Evolutionary conservation across 805 yeast genomes (phyloP).

Genomic region (Cyberlindnera bimundalis): DNA sequence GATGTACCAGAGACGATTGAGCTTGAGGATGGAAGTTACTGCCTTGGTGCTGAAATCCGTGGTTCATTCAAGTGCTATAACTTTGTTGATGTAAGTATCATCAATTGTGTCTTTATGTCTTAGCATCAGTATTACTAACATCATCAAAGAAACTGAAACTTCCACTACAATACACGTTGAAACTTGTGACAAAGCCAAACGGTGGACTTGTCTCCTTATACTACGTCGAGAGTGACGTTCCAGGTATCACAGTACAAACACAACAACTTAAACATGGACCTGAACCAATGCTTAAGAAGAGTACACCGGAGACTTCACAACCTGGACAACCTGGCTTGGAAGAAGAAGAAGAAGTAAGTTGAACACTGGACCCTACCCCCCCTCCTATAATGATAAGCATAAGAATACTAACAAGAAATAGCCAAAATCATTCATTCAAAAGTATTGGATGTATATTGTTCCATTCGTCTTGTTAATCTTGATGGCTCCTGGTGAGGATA

Average conservation of each 20-base stretch:
- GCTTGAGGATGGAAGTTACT: slow-evolving; percentile 16
- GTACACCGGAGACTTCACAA: neutral
- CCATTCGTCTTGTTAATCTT: slow-evolving; percentile 43
- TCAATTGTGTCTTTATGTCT: neutral
- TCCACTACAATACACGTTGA: slow-evolving; percentile 20
- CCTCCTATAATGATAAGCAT: no score
- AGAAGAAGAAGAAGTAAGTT: slow-evolving; percentile 9
- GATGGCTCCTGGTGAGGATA: slow-evolving; percentile 14
- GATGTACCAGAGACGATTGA: slow-evolving; percentile 3
- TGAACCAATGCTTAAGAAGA: slow-evolving; percentile 7
- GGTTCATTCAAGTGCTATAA: slow-evolving; percentile 17
- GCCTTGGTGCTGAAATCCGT: slow-evolving; percentile 23
- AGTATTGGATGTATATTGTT: slow-evolving; percentile 60
- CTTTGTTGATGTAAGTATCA: slow-evolving; percentile 14
- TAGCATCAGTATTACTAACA: neutral
- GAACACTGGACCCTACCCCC: neutral
- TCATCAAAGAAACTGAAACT: slow-evolving; percentile 6
- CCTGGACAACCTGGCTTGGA: neutral
- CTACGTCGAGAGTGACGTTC: slow-evolving; percentile 6
- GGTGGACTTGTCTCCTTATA: slow-evolving; percentile 22
- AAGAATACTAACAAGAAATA: slow-evolving; percentile 7
- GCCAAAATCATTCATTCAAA: slow-evolving; percentile 49
- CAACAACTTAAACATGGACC: slow-evolving; percentile 15
- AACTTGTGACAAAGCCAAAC: slow-evolving; percentile 16
- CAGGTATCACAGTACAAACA: slow-evolving; percentile 16